These are phyloP conservation scores for Leccinellum luteum DNA, from an alignment of 768 basidiomycete genomes.

Conservation along the genomic window DNA sequence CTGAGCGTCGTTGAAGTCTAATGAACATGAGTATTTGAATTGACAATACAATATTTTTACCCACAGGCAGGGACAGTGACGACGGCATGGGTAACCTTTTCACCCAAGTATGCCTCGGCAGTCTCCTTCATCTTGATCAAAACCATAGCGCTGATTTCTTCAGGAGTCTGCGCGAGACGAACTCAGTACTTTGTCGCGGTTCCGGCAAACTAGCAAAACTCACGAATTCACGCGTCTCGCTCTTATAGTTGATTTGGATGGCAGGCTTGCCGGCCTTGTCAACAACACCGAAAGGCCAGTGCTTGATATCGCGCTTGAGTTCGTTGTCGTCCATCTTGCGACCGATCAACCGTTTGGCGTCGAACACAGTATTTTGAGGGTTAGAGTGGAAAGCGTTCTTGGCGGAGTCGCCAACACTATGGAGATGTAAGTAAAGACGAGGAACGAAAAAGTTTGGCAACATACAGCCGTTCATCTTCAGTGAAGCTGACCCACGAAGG, in stretches of 20 bases:
- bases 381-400: conserved; percentile 95
- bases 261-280: conserved; percentile 79
- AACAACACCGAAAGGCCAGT: conserved; percentile 87
- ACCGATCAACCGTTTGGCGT: conserved; percentile 94
- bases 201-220: conserved; percentile 30
- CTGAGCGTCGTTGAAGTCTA: conserved; percentile 98
- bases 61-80: conserved; percentile 95
- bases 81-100: conserved; percentile 95
- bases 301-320: conserved; percentile 79
- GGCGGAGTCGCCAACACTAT: conserved; percentile 84
- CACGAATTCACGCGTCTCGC: conserved; percentile 80
- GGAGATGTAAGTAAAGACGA: background rate
- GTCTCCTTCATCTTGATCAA: conserved; percentile 99
- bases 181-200: background rate
- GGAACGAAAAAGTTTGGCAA: background rate
- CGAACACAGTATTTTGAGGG: conserved; percentile 92
- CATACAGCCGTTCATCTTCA: conserved; percentile 70
- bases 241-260: conserved; percentile 76
- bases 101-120: conserved; percentile 95
- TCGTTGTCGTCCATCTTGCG: conserved; percentile 81
- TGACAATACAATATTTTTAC: conserved; percentile 24
- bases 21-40: conserved; percentile 36
- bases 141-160: conserved; percentile 96
- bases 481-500: conserved; percentile 84
- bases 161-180: conserved; percentile 61